Base-by-base conservation (phyloP, 441 rosid species). In the Euphorbia schlechtendalii region DNA sequence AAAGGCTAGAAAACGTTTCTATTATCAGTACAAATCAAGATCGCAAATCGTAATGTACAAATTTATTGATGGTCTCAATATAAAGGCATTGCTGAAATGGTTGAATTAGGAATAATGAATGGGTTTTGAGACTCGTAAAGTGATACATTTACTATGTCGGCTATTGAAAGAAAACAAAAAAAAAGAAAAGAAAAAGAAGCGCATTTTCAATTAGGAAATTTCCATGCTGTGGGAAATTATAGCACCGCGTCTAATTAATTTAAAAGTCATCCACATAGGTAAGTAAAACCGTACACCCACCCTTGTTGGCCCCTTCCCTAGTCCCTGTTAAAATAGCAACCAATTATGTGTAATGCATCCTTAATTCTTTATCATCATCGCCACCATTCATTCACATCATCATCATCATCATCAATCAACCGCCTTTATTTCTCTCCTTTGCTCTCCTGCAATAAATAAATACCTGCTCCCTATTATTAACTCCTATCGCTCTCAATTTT, bases 371-470 rank as follows among this genome's bases (percentile, higher is more conserved):
- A 52, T 52, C 56, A 52, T 12, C 56, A 52, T 52, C 53, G 18
- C 18, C 56, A 52, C 56, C 56, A 52, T 52, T 52, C 56, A 52
- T 62, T 34, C 25, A 22, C 56, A 25, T 24, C 27, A 28, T 30
- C 61, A 57, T 57, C 61, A 17, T 56, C 10, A 56, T 43, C 43
- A 13, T 4, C 20, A 41, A 21, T 28, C 56, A 62, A 46, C 56
- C 41, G 66, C 48, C 24, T 20, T 14, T 13, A 21, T 13, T 15
- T 27, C 59, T 57, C 38, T 53, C 60, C 34, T 25, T 30, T 28
- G 21, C 60, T 40, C 57, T 48, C 30, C 30, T 4, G 40, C 53
- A 25, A 24, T 56, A 55, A 65, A 56, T 65, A 41, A 65, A 28
- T 43, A n/a, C 28, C 38, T 51, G 7, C 25, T n/a, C 27, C 4